Base-by-base conservation (phyloP, 2,329 filamentous ascomycete genomes). In the Cladosporium halotolerans region DNA sequence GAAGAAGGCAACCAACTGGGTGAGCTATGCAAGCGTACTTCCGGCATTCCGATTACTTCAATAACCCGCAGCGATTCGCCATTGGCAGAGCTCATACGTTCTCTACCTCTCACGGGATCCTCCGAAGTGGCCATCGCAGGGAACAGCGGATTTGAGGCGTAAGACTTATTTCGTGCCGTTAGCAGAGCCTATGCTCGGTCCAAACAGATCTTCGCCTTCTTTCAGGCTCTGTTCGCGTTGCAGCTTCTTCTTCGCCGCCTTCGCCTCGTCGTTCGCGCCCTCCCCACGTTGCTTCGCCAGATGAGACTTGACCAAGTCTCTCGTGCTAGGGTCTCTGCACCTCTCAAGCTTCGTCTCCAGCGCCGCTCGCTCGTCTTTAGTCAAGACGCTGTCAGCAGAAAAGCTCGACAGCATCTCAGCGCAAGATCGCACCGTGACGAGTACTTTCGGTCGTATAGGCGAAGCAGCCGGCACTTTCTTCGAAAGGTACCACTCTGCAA, bases 301-400 rank as follows among this genome's bases (percentile, higher is more conserved):
- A 62, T 88, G 84, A 47, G 87, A 71, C 45, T 82, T 83, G 14
- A 89, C 83, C 3, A 91, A 70, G 67, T 91, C 85, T 41, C 79
- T 81, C 53, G 87, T 82, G 60, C 88, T 84, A 0, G 87, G 86
- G 62, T 92, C 87, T 54, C 84, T 77, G 61, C 87, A 91, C 61
- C 79, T 81, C 56, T 80, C 82, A n/a, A 91, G 74, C 66, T 89
- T 90, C 69, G 79, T 82, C 13, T 82, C 77, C 10, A 89, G 34
- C 28, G 45, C 56, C 0, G 58, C 61, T 9, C 66, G 39, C 44
- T 69, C 67, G 7, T 66, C 67, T 49, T 66, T 68, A 2, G 57
- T 58, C 53, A 68, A 62, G 8, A 66, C 55, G 9, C 42, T 45
- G 28, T 55, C 57, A 9, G 64, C 56, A 4, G 59, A 52, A 40